Conservation (phyloP, 2,329 filamentous ascomycete species). For the Ophiostoma tasmaniense region DNA sequence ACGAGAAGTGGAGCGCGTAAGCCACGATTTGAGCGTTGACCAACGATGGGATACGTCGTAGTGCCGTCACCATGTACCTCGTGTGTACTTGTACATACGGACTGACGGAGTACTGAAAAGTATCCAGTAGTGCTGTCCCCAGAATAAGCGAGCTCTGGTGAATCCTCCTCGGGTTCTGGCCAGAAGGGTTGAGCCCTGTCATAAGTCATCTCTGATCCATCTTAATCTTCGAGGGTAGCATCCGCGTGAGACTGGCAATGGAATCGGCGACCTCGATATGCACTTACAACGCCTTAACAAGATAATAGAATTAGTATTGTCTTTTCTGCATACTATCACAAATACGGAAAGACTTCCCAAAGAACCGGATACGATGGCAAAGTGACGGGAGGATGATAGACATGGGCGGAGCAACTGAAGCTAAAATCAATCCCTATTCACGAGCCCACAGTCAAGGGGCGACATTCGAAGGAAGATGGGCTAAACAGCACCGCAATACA, state of each 20-base stretch:
- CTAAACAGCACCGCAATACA: background rate
- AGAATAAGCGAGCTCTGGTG: background rate
- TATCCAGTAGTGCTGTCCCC: background rate
- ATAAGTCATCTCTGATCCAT: constrained; percentile 1
- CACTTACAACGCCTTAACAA: background rate
- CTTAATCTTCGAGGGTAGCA: background rate
- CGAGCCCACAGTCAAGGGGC: background rate
- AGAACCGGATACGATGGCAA: background rate
- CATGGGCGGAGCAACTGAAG: background rate
- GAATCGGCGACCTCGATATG: background rate
- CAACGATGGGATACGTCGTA: background rate
- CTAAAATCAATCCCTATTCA: background rate
- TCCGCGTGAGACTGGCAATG: background rate
- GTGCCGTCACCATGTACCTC: background rate
- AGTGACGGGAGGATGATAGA: background rate
- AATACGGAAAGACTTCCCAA: background rate
- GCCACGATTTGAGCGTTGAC: background rate
- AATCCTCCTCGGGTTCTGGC: background rate
- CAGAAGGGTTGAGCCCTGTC: background rate
- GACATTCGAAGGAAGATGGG: background rate
- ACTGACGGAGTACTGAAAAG: too few species aligned
- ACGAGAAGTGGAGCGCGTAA: background rate
- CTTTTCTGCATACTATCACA: too few species aligned
- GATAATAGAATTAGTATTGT: too few species aligned
- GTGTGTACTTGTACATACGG: background rate